Evolutionary conservation across 2,329 filamentous ascomycete genomes (phyloP), one percentile per base, ranked within the genome.

Genomic region (Cryphonectria parasitica): DNA sequence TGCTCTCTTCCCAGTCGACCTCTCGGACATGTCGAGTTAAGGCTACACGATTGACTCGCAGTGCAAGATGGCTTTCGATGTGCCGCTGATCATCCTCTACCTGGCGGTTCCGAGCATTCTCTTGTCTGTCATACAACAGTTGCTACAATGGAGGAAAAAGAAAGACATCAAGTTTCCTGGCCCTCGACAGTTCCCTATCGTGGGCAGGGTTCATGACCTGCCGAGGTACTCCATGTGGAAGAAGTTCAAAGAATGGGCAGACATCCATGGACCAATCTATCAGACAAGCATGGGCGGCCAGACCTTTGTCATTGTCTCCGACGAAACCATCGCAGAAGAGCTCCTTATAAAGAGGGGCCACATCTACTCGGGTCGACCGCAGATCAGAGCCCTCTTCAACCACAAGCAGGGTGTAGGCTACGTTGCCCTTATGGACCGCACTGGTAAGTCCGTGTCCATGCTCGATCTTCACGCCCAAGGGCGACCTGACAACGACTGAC

Each of bases 341-440:
- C 79, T 86, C 10, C 80, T 86, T 3, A 78, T 85, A 54, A 85
- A 85, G 77, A 78, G 83, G 41, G 84, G 84, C 6, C 82, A 86
- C 72, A 85, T 83, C 71, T 86, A 85, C 73, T 82, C 83, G 1
- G 84, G 84, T 5, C 79, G 84, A n/a, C 82, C 83, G 10, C 84
- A 86, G 77, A 84, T 86, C 69, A 77, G 84, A 43, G 83, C 84
- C 0, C 77, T 86, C 22, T 82, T 86, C 72, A 77, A 82, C 69
- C 84, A 86, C 75, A 86, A 86, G 77, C 80, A 82, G 5, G 82
- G 83, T 0, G 81, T 83, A 0, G 81, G 79, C 2, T 86, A 86
- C 72, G 79, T 83, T n/a, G 84, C 84, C 5, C 75, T 86, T 73
- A 85, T 86, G 83, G 84, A 86, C 71, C 79, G 84, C 22, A 81